phyloP scores from a whole-genome alignment of 116 monocot species.

The Papilionanthe hybrid region DNA sequence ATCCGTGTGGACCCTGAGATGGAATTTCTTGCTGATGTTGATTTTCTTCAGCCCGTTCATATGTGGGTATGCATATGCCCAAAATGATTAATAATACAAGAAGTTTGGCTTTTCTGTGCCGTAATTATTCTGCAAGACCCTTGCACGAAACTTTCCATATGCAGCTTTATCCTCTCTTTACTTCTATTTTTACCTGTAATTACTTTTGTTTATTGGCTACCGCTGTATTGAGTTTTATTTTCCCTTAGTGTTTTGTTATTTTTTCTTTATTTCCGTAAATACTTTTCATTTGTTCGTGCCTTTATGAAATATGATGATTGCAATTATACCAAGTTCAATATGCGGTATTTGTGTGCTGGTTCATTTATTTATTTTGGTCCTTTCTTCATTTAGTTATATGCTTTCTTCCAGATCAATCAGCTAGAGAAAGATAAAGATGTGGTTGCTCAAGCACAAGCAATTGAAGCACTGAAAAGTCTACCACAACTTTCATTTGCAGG shows the following conservation, averaged over 20 bases:
- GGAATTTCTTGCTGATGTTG: slow-evolving; percentile 96
- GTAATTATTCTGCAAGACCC: not conserved
- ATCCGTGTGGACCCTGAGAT: slow-evolving; percentile 95
- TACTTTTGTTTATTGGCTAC: not conserved
- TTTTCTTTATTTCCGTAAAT: not conserved
- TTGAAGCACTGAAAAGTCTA: slow-evolving; percentile 51
- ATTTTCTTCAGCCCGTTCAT: slow-evolving; percentile 90
- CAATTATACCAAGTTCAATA: not conserved
- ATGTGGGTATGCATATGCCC: slow-evolving; percentile 81
- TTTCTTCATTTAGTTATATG: slow-evolving; percentile 1
- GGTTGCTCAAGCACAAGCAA: slow-evolving; percentile 89
- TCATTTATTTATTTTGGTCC: not conserved
- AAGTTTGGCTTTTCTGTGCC: not conserved
- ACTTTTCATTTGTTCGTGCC: not conserved
- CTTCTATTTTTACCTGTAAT: not conserved
- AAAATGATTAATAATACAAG: not conserved
- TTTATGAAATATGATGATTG: not conserved
- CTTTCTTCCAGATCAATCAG: slow-evolving; percentile 72
- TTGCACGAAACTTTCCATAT: not conserved
- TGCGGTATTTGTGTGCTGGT: not conserved
- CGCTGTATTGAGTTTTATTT: no score
- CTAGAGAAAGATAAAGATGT: slow-evolving; percentile 98
- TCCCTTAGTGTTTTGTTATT: not conserved
- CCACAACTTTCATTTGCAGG: slow-evolving; percentile 71
- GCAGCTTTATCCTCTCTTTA: not conserved